These are phyloP conservation scores for Thermothelomyces thermophilus DNA, from an alignment of 2,329 filamentous ascomycete genomes.

Conservation along the genomic window DNA sequence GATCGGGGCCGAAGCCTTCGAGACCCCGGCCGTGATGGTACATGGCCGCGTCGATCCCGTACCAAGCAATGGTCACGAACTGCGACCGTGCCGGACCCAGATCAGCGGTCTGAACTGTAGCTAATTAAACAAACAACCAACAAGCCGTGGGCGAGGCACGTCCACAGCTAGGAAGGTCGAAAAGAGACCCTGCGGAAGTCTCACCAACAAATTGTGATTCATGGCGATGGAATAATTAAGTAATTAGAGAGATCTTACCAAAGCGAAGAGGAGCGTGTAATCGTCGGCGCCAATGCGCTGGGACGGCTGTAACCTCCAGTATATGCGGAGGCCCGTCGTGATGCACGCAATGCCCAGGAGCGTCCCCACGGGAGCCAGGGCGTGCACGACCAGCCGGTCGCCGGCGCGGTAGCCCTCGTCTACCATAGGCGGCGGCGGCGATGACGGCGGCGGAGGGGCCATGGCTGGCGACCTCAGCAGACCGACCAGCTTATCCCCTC, in stretches of 20 bases:
- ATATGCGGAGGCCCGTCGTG: constrained; percentile 2
- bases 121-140: no score
- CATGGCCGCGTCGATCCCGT: constrained; percentile 6
- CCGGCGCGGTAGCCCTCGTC: not conserved
- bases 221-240: no score
- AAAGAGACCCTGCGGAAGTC: no score
- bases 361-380: constrained; percentile 1
- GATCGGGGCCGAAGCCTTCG: constrained; percentile 1
- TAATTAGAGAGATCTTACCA: constrained; percentile 4
- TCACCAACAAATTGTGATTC: no score
- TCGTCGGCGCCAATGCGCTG: constrained; percentile 3
- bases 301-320: not conserved
- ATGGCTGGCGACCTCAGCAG: no score
- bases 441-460: not conserved
- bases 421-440: not conserved
- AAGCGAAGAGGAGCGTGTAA: constrained; percentile 1
- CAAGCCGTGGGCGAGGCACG: no score
- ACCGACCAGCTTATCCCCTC: no score
- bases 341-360: constrained; percentile 6
- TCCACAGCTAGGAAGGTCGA: no score
- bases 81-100: not conserved
- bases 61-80: constrained; percentile 3
- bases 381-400: not conserved
- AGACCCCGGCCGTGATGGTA: constrained; percentile 3
- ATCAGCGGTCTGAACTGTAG: not conserved